Base-by-base conservation (phyloP, 2,329 filamentous ascomycete genomes). In the Neofusicoccum cordaticola region DNA sequence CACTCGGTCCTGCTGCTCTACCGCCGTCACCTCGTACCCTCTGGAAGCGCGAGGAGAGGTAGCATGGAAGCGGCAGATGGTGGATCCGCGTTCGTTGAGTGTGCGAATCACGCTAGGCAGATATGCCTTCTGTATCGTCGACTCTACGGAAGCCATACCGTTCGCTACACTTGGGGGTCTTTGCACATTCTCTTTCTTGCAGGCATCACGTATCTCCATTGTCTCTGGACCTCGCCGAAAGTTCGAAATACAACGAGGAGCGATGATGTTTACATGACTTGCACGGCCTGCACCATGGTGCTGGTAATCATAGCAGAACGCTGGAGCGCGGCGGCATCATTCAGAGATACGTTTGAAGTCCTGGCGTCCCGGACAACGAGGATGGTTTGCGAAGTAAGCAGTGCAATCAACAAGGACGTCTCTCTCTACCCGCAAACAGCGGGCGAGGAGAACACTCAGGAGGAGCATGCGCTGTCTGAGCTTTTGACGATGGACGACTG, bases 1-100 rank as follows among this genome's bases (percentile, higher is more conserved):
- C 73, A 80, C 63, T 75, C 77, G 1, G 73, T 80, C 22, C 68
- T 80, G 4, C 67, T 79, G 2, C 68, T 81, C 1, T 79, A 80
- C 60, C 71, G 77, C 1, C 73, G 53, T 27, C 67, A 64, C 37
- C 64, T 69, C 35, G 65, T 53, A 12, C 39, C 39, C 34, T 34
- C 45, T 13, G 6, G 27, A 31, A 31, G 27, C 27, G 27, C 27
- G 27, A 31, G 27, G 27, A 31, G 27, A 31, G 27, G 27, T 7
- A 7, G 27, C 27, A 5, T 31, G 27, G 27, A 31, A 31, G 6
- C 27, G 6, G 4, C 27, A 3, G 27, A 31, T 31, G 27, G 1
- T 31, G 27, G 27, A 31, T 31, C 39, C 37, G 64, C 63, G 13
- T 69, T 68, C 42, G 53, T 65, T 35, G 67, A 65, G 34, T 68